Conservation (phyloP, 495 filamentous ascomycete species). For the Cairneyella variabilis region DNA sequence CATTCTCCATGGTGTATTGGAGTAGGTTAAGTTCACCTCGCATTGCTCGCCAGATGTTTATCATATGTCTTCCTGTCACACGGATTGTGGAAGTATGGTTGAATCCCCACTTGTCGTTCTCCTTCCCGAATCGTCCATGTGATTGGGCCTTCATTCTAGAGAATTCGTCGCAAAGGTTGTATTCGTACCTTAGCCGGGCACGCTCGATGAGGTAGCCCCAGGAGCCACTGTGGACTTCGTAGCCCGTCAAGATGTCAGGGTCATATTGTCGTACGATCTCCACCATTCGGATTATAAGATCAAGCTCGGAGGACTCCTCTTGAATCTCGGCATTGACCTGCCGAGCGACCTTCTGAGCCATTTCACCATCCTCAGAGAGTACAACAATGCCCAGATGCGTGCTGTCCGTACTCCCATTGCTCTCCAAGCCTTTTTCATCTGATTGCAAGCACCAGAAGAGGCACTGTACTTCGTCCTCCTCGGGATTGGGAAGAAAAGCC, state of each 20-base stretch:
- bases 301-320: slow-evolving; percentile 74
- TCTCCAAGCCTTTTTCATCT: slow-evolving; percentile 56
- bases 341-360: slow-evolving; percentile 47
- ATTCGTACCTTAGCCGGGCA: slow-evolving; percentile 81
- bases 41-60: slow-evolving; percentile 98
- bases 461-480: slow-evolving; percentile 82
- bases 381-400: slow-evolving; percentile 59
- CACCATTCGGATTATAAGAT: slow-evolving; percentile 75
- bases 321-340: slow-evolving; percentile 57
- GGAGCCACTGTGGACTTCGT: slow-evolving; percentile 87
- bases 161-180: slow-evolving; percentile 84
- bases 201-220: slow-evolving; percentile 97
- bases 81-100: slow-evolving; percentile 82
- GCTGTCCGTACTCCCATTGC: slow-evolving; percentile 48
- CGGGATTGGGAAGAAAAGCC: slow-evolving; percentile 77
- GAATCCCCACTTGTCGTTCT: slow-evolving; percentile 87
- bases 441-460: slow-evolving; percentile 89
- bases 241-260: slow-evolving; percentile 92
- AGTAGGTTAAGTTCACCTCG: slow-evolving; percentile 81
- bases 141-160: slow-evolving; percentile 82
- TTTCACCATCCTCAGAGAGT: slow-evolving; percentile 52
- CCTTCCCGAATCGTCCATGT: slow-evolving; percentile 76
- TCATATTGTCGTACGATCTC: slow-evolving; percentile 82
- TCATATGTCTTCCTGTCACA: slow-evolving; percentile 88
- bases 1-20: slow-evolving; percentile 96